Evolutionary conservation across 108 stramenopile species (phyloP).

Genomic region (Cyclotella atomus): DNA sequence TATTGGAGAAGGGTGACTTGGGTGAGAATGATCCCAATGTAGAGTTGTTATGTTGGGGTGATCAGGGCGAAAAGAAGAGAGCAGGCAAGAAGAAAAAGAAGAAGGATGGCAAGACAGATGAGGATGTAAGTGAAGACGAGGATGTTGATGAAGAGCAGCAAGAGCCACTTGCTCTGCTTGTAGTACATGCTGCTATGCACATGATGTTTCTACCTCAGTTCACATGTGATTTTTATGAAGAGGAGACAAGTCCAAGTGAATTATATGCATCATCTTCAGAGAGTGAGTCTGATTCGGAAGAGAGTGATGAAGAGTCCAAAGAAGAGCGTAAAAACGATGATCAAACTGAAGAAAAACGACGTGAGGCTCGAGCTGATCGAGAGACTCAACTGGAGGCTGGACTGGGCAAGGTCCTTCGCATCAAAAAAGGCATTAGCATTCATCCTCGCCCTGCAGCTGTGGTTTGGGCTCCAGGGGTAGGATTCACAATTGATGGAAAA

Average conservation of each 20-base stretch:
- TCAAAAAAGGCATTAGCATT: slow-evolving; percentile 59
- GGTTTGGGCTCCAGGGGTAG: slow-evolving; percentile 79
- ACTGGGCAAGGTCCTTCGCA: slow-evolving; percentile 46
- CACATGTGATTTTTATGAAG: slow-evolving; percentile 93
- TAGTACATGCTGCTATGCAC: slow-evolving; percentile 95
- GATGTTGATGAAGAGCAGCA: slow-evolving; percentile 61
- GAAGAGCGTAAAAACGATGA: slow-evolving; percentile 8
- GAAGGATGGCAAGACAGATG: not conserved
- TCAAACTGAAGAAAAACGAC: slow-evolving; percentile 9
- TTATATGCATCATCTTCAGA: slow-evolving; percentile 14
- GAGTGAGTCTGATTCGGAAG: slow-evolving; percentile 15
- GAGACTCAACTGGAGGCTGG: slow-evolving; percentile 69
- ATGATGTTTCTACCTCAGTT: slow-evolving; percentile 93
- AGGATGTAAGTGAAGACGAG: not conserved
- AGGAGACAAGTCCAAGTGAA: slow-evolving; percentile 46
- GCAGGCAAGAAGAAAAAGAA: not conserved
- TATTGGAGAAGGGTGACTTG: slow-evolving; percentile 89
- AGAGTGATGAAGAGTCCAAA: slow-evolving; percentile 6
- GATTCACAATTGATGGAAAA: slow-evolving; percentile 53
- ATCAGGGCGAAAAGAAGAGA: slow-evolving; percentile 21
- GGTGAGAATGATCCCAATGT: slow-evolving; percentile 78
- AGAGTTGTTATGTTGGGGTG: slow-evolving; percentile 87
- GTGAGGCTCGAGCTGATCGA: slow-evolving; percentile 52
- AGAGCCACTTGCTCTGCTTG: slow-evolving; percentile 88
- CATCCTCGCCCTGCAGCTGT: slow-evolving; percentile 67